These are phyloP conservation scores for Aspergillus coremiiformis DNA, from an alignment of 495 filamentous ascomycete species.

Conservation along the genomic window DNA sequence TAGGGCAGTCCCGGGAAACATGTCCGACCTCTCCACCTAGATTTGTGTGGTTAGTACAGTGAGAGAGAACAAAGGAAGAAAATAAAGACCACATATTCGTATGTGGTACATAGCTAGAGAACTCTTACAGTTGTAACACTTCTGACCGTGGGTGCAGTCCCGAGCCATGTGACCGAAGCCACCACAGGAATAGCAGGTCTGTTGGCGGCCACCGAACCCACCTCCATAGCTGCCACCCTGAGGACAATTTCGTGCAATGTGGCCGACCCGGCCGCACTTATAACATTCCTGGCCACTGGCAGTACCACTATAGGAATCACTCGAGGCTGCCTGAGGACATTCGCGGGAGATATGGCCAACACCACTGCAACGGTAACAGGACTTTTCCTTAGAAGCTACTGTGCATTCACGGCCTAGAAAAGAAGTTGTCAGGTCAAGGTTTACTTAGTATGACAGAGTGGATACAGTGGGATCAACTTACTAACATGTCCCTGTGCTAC, in stretches of 20 bases:
- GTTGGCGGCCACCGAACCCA: slow-evolving; percentile 50
- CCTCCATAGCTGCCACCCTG: slow-evolving; percentile 50
- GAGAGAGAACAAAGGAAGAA: neutral
- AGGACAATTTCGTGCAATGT: slow-evolving; percentile 94
- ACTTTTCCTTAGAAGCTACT: slow-evolving; percentile 83
- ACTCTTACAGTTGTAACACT: slow-evolving; percentile 94
- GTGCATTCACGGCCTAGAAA: slow-evolving; percentile 79
- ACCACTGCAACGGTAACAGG: slow-evolving; percentile 89
- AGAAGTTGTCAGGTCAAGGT: neutral
- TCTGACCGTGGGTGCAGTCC: slow-evolving; percentile 97
- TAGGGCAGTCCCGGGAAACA: slow-evolving; percentile 89
- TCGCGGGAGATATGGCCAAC: slow-evolving; percentile 91
- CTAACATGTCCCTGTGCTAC: slow-evolving; percentile 81
- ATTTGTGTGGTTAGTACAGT: neutral
- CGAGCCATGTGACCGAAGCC: slow-evolving; percentile 95
- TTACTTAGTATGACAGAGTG: slow-evolving; percentile 5
- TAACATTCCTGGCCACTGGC: slow-evolving; percentile 76
- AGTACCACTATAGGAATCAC: slow-evolving; percentile 41
- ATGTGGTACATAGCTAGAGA: neutral
- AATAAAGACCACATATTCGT: neutral
- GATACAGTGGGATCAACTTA: slow-evolving; percentile 35
- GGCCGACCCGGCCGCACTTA: slow-evolving; percentile 96
- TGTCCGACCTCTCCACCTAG: slow-evolving; percentile 82
- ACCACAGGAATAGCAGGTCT: slow-evolving; percentile 95
- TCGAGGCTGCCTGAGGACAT: slow-evolving; percentile 56